Conservation (phyloP, 169 alveolate genomes). For the Perkinsus olseni region DNA sequence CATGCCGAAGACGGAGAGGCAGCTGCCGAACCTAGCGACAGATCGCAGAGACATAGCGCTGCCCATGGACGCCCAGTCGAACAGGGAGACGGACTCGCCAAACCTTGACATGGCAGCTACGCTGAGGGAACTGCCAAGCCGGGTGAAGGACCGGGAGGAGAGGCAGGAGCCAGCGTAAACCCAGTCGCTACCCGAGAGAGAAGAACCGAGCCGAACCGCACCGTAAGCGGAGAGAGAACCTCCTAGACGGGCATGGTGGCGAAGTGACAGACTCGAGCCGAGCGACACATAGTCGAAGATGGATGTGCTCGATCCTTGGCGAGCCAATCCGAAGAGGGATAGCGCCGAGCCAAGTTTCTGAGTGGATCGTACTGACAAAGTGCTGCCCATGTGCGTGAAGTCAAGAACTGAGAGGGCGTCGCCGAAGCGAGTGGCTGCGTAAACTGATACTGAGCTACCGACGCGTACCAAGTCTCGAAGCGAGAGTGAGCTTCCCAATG, state of each 20-base stretch:
- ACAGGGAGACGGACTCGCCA: not conserved
- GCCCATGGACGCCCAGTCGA: slow-evolving; percentile 6
- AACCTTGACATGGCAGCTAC: slow-evolving; percentile 12
- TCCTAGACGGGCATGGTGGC: not conserved
- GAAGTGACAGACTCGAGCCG: not conserved
- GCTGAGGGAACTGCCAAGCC: not conserved
- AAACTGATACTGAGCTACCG: not conserved
- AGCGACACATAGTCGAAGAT: not conserved
- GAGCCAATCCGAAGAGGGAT: not conserved
- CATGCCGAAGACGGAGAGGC: not conserved
- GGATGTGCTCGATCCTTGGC: not conserved
- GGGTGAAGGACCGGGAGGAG: not conserved
- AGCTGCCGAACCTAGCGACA: not conserved
- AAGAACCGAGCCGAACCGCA: not conserved
- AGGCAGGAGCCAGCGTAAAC: not conserved
- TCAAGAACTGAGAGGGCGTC: not conserved
- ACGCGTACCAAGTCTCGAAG: not conserved
- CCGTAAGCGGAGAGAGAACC: not conserved
- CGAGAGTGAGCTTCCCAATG: not conserved
- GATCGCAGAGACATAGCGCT: not conserved
- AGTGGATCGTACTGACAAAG: slow-evolving; percentile 1
- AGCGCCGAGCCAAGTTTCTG: not conserved
- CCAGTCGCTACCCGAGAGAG: not conserved
- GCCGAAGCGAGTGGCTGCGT: not conserved
- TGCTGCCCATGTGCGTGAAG: not conserved